phyloP scores from a whole-genome alignment of 306 rosid species.

The Citrullus amarus region DNA sequence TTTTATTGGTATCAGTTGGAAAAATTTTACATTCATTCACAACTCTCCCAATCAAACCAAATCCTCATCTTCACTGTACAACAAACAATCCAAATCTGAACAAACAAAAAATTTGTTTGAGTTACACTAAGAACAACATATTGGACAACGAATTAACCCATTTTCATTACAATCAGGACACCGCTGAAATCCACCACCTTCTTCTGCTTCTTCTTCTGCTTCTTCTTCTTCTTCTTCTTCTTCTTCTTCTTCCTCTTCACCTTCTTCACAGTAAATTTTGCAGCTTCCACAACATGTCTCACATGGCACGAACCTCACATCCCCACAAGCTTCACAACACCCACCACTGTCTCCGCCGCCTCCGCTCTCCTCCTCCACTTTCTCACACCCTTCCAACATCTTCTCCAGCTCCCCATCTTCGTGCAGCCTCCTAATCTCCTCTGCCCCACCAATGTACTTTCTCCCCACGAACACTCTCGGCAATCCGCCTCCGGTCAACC shows the following conservation, averaged over 20 bases:
- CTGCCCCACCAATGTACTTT: slow-evolving; percentile 66
- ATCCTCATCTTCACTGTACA: slow-evolving; percentile 7
- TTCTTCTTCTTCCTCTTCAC: slow-evolving; percentile 7
- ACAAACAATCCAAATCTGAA: neutral
- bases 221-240: slow-evolving; percentile 23
- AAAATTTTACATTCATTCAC: neutral
- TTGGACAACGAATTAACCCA: slow-evolving; percentile 67
- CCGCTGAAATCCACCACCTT: slow-evolving; percentile 49
- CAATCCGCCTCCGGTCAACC: slow-evolving; percentile 32
- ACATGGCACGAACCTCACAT: slow-evolving; percentile 85
- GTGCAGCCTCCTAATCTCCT: slow-evolving; percentile 51
- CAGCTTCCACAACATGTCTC: slow-evolving; percentile 84
- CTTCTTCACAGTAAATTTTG: slow-evolving; percentile 49
- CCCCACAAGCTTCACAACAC: slow-evolving; percentile 78
- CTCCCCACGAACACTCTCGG: slow-evolving; percentile 66
- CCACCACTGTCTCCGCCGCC: slow-evolving; percentile 3
- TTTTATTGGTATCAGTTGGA: neutral
- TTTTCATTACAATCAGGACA: slow-evolving; percentile 89
- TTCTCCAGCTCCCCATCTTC: slow-evolving; percentile 79
- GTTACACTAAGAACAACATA: slow-evolving; percentile 42
- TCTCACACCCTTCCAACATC: slow-evolving; percentile 46
- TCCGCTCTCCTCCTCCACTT: slow-evolving; percentile 11
- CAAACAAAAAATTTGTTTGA: neutral
- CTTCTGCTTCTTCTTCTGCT: slow-evolving; percentile 6
- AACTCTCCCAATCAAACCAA: neutral